Evolutionary conservation across 352 stramenopile genomes (phyloP).

Genomic region (Phytopythium kandeliae): DNA sequence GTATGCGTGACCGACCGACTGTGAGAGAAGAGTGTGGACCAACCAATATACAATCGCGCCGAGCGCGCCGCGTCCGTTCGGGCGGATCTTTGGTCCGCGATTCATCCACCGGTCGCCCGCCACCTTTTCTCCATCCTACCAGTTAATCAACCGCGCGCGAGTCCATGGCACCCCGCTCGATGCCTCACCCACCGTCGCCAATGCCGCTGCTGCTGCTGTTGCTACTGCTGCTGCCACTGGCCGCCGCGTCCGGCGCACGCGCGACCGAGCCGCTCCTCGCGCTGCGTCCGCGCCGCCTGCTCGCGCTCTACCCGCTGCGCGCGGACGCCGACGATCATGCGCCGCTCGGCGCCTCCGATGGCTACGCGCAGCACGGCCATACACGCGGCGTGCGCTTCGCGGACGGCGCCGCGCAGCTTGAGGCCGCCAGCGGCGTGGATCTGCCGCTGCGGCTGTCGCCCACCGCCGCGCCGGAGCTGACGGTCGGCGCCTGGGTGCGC

Average conservation of each 20-base stretch:
- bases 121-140: not conserved
- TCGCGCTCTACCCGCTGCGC: conserved; percentile 43
- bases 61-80: too few species aligned
- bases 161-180: too few species aligned
- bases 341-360: conserved; percentile 18
- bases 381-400: not conserved
- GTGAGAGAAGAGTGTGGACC: too few species aligned
- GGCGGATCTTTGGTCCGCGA: not conserved
- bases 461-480: conserved; percentile 18
- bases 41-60: too few species aligned
- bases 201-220: not conserved
- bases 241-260: not conserved
- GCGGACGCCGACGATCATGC: conserved; percentile 31
- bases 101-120: not conserved
- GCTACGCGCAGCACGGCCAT: conserved; percentile 34
- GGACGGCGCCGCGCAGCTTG: conserved; percentile 10
- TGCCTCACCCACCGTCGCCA: too few species aligned
- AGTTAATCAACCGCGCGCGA: not conserved
- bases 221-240: not conserved
- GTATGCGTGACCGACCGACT: too few species aligned
- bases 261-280: conserved; percentile 13
- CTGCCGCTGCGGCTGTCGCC: conserved; percentile 26
- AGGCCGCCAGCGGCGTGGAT: conserved; percentile 18
- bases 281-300: conserved; percentile 27
- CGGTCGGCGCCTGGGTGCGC: conserved; percentile 38